Base-by-base conservation (phyloP, 306 rosid species). In the Begonia loranthoides region DNA sequence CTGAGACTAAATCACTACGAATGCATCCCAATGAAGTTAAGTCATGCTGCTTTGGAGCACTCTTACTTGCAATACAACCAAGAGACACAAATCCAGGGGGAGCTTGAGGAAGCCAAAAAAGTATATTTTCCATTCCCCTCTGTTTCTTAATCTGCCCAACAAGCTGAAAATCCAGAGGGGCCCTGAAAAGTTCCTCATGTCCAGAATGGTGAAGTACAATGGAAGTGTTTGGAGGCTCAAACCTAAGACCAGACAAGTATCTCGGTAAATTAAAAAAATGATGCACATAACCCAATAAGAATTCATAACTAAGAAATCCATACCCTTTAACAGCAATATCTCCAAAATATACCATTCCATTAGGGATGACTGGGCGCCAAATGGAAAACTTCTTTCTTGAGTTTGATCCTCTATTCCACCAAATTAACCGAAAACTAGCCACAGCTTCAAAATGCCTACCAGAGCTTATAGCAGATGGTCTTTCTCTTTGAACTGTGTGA, bases 41-140 rank as follows among this genome's bases (percentile, higher is more conserved):
- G 33, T 82, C 94, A 60, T 56, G 68, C 61, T 66, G 81, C 67
- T 76, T 90, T 46, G 99, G 95, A 51, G 66, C 74, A 61, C 83
- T 80, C 72, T 82, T 90, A 55, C 76, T 73, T 55, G 94, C 94
- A 66, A 90, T 71, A 65, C 88, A 82, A 50, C 99, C 99, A 67
- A 86, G 79, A 56, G 88, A 66, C 65, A 82, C 95, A 86, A 77
- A 90, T 21, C 99, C 95, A 52, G 95, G 83, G 49, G 94, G 88
- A 60, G 95, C 85, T 73, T 90, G 94, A 49, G 99, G 99, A 58
- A 78, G 80, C 99, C 99, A 90, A 58, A 90, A 90, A 17, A 87
- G 79, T 21, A 86, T 68, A 16, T 63, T 67, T 33, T 90, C 99
- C 68, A 74, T 74, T 70, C 99, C 94, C 69, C 79, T 74, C 72